Conservation (phyloP, 768 basidiomycete genomes). For the Hericium rajendrae region DNA sequence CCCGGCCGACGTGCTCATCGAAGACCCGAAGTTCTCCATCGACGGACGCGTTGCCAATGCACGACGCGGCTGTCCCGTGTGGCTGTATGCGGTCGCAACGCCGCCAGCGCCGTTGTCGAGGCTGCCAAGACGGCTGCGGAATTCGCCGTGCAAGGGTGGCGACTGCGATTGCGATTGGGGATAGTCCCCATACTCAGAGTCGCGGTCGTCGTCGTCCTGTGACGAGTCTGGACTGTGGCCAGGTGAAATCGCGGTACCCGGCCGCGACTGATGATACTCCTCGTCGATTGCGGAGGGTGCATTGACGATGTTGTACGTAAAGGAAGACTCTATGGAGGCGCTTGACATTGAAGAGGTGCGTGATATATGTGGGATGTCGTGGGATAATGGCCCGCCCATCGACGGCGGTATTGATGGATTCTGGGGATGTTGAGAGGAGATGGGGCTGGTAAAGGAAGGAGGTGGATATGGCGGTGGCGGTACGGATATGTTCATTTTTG, state of each 20-base stretch:
- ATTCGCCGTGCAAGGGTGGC: slow-evolving; percentile 6
- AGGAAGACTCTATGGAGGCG: slow-evolving; percentile 16
- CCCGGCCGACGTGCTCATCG: slow-evolving; percentile 16
- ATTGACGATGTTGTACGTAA: slow-evolving; percentile 20
- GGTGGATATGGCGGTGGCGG: slow-evolving; percentile 10
- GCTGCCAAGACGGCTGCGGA: slow-evolving; percentile 9
- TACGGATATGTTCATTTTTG: slow-evolving; percentile 5
- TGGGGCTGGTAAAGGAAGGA: slow-evolving; percentile 16
- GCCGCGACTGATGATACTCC: slow-evolving; percentile 18
- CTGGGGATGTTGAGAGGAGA: too few species aligned
- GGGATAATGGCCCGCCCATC: slow-evolving; percentile 11
- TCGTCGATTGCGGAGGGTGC: slow-evolving; percentile 16
- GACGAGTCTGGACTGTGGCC: slow-evolving; percentile 25
- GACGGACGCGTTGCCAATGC: slow-evolving; percentile 15
- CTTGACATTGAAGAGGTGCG: slow-evolving; percentile 25
- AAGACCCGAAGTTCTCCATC: slow-evolving; percentile 13
- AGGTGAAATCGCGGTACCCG: slow-evolving; percentile 16
- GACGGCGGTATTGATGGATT: background rate
- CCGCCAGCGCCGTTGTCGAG: slow-evolving; percentile 8
- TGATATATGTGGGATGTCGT: slow-evolving; percentile 16
- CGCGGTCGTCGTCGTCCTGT: slow-evolving; percentile 23
- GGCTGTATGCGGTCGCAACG: background rate
- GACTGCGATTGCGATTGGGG: slow-evolving; percentile 12
- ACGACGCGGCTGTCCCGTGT: slow-evolving; percentile 5
- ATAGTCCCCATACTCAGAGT: slow-evolving; percentile 14